phyloP scores from a whole-genome alignment of 2,329 filamentous ascomycete genomes.

The Drechslera avenae region DNA sequence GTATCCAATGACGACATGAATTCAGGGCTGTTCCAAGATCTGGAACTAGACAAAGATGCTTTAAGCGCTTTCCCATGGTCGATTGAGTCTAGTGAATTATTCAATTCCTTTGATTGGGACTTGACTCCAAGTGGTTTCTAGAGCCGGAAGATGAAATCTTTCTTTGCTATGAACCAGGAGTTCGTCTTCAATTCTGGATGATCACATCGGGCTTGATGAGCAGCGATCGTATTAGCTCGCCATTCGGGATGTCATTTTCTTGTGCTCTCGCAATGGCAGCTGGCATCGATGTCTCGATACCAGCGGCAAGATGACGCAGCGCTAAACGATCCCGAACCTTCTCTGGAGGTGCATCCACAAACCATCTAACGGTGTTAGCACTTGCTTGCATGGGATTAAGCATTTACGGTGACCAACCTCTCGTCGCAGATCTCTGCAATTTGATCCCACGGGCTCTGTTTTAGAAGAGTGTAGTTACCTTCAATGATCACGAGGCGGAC shows the following conservation, averaged over 20 bases:
- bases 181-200: conserved; percentile 20
- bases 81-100: conserved; percentile 31
- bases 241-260: conserved; percentile 34
- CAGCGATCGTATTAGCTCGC: conserved; percentile 28
- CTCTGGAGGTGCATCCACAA: conserved; percentile 28
- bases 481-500: conserved; percentile 31
- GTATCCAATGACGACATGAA: conserved; percentile 27
- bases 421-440: conserved; percentile 24
- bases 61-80: conserved; percentile 35
- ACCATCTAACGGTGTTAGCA: conserved; percentile 26
- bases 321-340: conserved; percentile 24
- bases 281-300: conserved; percentile 27
- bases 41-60: conserved; percentile 24
- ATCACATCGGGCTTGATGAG: conserved; percentile 26
- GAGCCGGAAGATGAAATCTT: neutral
- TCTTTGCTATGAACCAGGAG: neutral
- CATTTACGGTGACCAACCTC: conserved; percentile 16
- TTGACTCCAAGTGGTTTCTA: conserved; percentile 25
- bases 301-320: conserved; percentile 30
- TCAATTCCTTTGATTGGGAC: conserved; percentile 34
- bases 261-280: conserved; percentile 30
- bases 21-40: conserved; percentile 22
- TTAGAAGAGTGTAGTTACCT: conserved; percentile 36
- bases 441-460: conserved; percentile 25
- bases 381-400: neutral